Percentiles rank a stretch among this genome's conserved stretches.
Evolutionary conservation across 768 basidiomycete species (phyloP).

Genomic region (Lactifluus volemus): DNA sequence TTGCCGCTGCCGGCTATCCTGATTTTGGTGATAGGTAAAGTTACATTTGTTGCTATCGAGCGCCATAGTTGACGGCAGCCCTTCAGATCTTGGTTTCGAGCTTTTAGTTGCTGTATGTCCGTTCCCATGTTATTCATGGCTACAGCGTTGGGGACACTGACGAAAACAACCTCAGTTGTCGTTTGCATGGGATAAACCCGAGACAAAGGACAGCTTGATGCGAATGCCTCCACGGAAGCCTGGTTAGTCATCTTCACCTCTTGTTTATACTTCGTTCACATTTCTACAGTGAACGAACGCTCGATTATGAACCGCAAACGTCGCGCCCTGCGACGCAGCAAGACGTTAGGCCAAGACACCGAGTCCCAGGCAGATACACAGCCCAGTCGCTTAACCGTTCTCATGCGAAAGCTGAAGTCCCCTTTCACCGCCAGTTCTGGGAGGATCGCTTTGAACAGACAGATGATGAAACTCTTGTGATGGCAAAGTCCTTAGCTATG

Average conservation of each 20-base stretch:
- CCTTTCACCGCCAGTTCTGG: constrained; percentile 57
- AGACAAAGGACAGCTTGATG: constrained; percentile 59
- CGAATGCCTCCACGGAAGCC: constrained; percentile 58
- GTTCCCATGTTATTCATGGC: background rate
- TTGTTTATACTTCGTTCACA: background rate
- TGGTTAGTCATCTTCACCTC: constrained; percentile 28
- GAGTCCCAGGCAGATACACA: constrained; percentile 40
- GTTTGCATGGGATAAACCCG: constrained; percentile 66
- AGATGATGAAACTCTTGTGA: constrained; percentile 58
- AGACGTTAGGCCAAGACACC: constrained; percentile 43
- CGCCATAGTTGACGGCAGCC: background rate
- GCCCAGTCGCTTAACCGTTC: constrained; percentile 34
- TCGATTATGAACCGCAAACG: constrained; percentile 47
- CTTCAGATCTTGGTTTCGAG: constrained; percentile 61
- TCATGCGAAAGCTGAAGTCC: constrained; percentile 33
- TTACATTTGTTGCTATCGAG: background rate
- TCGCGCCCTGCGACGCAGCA: constrained; percentile 48
- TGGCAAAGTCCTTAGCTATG: constrained; percentile 50
- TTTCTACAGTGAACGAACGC: constrained; percentile 40
- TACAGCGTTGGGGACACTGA: background rate
- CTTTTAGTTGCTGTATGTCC: constrained; percentile 52
- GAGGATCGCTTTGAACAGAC: constrained; percentile 43
- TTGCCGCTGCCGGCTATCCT: constrained; percentile 59
- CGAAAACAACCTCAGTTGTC: constrained; percentile 36
- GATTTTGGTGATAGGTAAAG: constrained; percentile 58